Conservation (phyloP, 257 asterid species). For the Paraleonurus japonicus region DNA sequence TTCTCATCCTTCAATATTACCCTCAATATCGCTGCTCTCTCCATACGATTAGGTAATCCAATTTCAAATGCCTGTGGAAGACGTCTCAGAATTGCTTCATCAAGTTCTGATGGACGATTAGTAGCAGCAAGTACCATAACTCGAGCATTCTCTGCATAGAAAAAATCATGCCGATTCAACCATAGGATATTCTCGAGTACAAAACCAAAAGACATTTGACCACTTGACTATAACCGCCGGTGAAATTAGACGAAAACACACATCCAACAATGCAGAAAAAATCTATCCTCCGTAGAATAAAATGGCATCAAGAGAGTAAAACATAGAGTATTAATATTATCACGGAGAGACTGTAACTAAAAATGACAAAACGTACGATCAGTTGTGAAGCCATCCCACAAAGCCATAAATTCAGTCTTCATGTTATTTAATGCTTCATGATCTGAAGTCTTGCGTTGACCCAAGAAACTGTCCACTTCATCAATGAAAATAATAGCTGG, state of each 20-base stretch:
- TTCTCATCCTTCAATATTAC: slow-evolving; percentile 84
- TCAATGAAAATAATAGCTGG: slow-evolving; percentile 98
- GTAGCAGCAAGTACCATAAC: slow-evolving; percentile 99
- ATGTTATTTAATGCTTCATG: slow-evolving; percentile 83
- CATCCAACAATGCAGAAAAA: slow-evolving; percentile 18
- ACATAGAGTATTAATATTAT: neutral
- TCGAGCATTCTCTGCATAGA: slow-evolving; percentile 64
- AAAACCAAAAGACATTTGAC: neutral
- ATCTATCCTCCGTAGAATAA: neutral
- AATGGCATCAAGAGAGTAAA: neutral
- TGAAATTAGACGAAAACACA: slow-evolving; percentile 7
- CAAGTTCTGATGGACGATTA: slow-evolving; percentile 97
- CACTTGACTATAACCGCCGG: neutral
- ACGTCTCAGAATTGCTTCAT: slow-evolving; percentile 95
- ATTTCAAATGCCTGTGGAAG: slow-evolving; percentile 96
- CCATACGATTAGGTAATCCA: slow-evolving; percentile 65
- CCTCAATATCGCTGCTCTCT: slow-evolving; percentile 72
- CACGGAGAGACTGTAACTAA: neutral
- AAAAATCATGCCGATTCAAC: slow-evolving; percentile 17
- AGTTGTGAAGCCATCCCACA: slow-evolving; percentile 99
- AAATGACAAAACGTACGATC: slow-evolving; percentile 80
- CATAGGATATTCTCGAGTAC: slow-evolving; percentile 2
- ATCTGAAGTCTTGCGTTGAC: slow-evolving; percentile 83
- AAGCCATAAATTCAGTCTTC: slow-evolving; percentile 98
- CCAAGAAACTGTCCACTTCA: slow-evolving; percentile 96